Evolutionary conservation across 768 basidiomycete species (phyloP), one percentile per base, ranked within the genome.

Genomic region (Lentinula boryana): DNA sequence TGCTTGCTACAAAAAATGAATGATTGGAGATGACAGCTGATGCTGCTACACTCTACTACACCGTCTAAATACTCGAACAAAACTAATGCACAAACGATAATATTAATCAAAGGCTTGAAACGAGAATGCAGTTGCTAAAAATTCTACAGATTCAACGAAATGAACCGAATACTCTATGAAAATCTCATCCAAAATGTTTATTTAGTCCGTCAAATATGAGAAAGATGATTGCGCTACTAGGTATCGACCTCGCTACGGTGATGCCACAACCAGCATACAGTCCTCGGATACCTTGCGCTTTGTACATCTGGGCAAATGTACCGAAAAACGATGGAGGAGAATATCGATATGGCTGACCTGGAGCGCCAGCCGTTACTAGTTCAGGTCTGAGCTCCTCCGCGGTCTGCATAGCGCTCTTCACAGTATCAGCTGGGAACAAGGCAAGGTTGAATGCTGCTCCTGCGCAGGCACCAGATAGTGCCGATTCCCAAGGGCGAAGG

Each of bases 401-500:
- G 0, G 96, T 98, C 78, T 98, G 96, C 70, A 98, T 91, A 61
- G 93, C 83, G 63, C 89, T 91, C 80, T 98, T 98, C 67, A 98
- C 82, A 32, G 91, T 91, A 74, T 98, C 96, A 4, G 95, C 95
- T 0, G 96, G 96, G 79, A 95, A 98, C 56, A 96, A 78, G n/a
- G 91, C 81, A 67, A 95, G 75, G 64, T 91, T 95, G 75, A 91
- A 96, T 50, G 83, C 79, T 4, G 88, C 87, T 9, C 95, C 95
- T 1, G 95, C 93, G 59, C 84, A 81, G 4, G 93, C 95, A 18
- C 95, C 95, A 0, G 90, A 82, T 0, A 89, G 59, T n/a, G 93
- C 93, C 1, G 91, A 87, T 71, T 98, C 91, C 85, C 85, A 89
- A 1, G 88, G 80, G 32, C 76, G 69, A n/a, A 92, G 76, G 77